Evolutionary conservation across 352 stramenopile genomes (phyloP).

Genomic region (Globisporangium camurandrum): DNA sequence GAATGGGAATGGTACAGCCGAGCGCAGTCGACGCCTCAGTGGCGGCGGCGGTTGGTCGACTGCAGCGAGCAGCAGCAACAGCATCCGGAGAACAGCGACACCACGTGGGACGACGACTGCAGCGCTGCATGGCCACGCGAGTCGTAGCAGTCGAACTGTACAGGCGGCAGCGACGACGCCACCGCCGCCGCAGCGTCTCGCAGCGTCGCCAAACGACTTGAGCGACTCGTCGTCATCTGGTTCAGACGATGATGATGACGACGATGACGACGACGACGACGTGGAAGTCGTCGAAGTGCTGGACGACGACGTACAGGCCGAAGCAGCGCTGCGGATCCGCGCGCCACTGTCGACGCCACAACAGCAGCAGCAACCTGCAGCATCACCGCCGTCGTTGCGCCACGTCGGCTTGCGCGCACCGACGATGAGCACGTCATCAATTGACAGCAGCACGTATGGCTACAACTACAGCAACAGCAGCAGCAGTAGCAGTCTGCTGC

Average conservation of each 20-base stretch:
- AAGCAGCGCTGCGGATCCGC: background rate
- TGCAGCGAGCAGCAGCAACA: background rate
- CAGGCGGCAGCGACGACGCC: background rate
- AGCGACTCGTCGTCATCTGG: slow-evolving; percentile 42
- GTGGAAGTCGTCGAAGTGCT: slow-evolving; percentile 11
- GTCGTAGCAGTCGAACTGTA: no score
- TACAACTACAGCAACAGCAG: slow-evolving; percentile 10
- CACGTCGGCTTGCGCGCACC: background rate
- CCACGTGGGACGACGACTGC: no score
- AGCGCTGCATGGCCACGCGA: no score
- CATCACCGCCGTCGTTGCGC: background rate
- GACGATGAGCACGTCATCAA: background rate
- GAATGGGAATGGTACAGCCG: no score
- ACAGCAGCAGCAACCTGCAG: no score
- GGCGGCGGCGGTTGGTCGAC: background rate
- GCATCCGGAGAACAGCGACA: background rate
- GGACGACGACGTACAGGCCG: slow-evolving; percentile 5
- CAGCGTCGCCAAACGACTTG: slow-evolving; percentile 1
- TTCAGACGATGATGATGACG: slow-evolving; percentile 14
- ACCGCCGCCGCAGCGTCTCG: background rate
- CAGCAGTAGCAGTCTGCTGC: slow-evolving; percentile 2
- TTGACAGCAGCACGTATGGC: no score
- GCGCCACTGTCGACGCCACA: background rate
- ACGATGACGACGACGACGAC: slow-evolving; percentile 9
- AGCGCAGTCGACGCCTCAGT: background rate